Conservation (phyloP, 306 rosid species). For the Castanea sativa region DNA sequence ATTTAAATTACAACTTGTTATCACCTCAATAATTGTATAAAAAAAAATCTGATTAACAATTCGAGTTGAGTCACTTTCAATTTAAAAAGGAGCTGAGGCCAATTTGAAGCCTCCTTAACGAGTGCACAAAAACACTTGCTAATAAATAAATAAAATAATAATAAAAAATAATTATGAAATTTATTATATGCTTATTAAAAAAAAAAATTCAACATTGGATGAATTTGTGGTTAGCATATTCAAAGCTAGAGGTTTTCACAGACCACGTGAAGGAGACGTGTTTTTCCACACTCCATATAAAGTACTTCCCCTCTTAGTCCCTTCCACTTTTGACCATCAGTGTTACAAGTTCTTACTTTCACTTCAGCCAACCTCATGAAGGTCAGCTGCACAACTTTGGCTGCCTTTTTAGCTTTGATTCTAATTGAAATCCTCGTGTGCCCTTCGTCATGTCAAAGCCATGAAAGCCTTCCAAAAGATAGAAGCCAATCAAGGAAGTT, state of each 20-base stretch:
- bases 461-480: slow-evolving; percentile 34
- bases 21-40: too few species aligned
- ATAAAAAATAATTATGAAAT: too few species aligned
- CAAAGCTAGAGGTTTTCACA: slow-evolving; percentile 23
- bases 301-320: slow-evolving; percentile 35
- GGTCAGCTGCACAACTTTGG: slow-evolving; percentile 30
- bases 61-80: too few species aligned
- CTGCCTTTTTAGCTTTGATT: slow-evolving; percentile 39
- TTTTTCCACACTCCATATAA: slow-evolving; percentile 24
- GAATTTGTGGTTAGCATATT: neutral
- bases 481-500: slow-evolving; percentile 47
- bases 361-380: slow-evolving; percentile 25
- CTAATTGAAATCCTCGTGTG: slow-evolving; percentile 37
- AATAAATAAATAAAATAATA: too few species aligned
- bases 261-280: slow-evolving; percentile 60
- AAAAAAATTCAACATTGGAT: neutral
- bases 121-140: too few species aligned
- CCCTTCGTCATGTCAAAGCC: slow-evolving; percentile 36
- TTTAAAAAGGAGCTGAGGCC: too few species aligned
- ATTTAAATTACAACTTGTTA: too few species aligned
- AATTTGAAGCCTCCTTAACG: too few species aligned
- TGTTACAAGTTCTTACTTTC: neutral
- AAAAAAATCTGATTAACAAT: too few species aligned
- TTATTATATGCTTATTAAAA: too few species aligned
- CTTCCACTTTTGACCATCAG: slow-evolving; percentile 13